A percentile compares a stretch with the other conserved stretches of the same genome.
These are phyloP conservation scores for Podospora appendiculata DNA, from an alignment of 495 filamentous ascomycete genomes.

Conservation along the genomic window DNA sequence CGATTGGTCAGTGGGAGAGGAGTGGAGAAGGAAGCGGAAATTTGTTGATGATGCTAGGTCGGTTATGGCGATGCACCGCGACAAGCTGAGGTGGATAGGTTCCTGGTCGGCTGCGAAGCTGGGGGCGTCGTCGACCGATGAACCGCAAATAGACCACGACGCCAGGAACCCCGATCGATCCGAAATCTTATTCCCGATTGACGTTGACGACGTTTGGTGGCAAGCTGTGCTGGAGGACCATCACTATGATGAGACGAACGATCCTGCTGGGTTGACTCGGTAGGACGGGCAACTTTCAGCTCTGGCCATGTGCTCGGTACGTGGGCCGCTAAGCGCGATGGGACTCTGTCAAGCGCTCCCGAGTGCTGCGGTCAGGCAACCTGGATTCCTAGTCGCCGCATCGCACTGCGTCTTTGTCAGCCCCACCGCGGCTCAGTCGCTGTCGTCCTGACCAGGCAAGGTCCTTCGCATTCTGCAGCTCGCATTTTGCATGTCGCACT, in stretches of 20 bases:
- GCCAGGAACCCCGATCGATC: too few relatives aligned
- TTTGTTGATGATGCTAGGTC: conserved; percentile 4
- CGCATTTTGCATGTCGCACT: too few relatives aligned
- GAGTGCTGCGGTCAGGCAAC: too few relatives aligned
- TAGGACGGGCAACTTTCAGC: too few relatives aligned
- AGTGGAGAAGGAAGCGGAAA: conserved; percentile 10
- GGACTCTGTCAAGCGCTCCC: too few relatives aligned
- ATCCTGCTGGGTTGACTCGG: neutral
- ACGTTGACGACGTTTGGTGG: conserved; percentile 9
- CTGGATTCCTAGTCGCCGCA: too few relatives aligned
- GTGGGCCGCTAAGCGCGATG: too few relatives aligned
- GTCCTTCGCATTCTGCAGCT: too few relatives aligned
- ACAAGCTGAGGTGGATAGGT: conserved; percentile 18
- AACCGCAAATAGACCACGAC: neutral
- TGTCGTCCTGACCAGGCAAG: too few relatives aligned
- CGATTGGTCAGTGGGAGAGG: conserved; percentile 3
- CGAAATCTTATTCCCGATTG: neutral
- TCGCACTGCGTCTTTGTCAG: too few relatives aligned
- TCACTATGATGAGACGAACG: conserved; percentile 1
- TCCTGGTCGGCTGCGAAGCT: conserved; percentile 15
- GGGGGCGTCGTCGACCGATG: conserved; percentile 1
- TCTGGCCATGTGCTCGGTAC: too few relatives aligned
- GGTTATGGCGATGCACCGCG: conserved; percentile 2
- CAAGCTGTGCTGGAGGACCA: conserved; percentile 5
- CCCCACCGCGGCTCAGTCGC: too few relatives aligned